These are phyloP conservation scores for Aspergillus bridgeri DNA, from an alignment of 495 filamentous ascomycete genomes.

Conservation along the genomic window DNA sequence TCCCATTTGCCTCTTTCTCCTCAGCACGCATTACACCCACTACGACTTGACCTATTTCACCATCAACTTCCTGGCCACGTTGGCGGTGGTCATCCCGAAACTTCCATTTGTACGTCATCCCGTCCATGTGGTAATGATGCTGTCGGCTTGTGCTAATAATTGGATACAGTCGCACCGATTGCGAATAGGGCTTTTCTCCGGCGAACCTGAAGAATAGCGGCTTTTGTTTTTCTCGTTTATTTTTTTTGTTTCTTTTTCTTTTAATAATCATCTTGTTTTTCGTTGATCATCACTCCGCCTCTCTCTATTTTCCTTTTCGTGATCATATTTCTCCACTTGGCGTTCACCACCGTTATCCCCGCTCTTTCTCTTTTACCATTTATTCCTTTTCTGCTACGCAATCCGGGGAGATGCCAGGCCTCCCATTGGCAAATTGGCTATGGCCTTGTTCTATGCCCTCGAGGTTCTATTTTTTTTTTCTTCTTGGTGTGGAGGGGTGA, in stretches of 20 bases:
- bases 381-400: constrained; percentile 1
- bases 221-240: constrained; percentile 17
- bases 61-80: constrained; percentile 89
- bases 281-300: constrained; percentile 5
- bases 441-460: neutral
- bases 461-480: neutral
- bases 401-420: neutral
- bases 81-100: constrained; percentile 93
- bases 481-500: neutral
- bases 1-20: constrained; percentile 87
- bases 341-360: constrained; percentile 11
- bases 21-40: constrained; percentile 98
- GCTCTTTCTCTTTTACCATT: constrained; percentile 5
- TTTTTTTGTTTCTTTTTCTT: constrained; percentile 9
- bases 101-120: constrained; percentile 69
- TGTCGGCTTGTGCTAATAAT: constrained; percentile 22
- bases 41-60: constrained; percentile 95
- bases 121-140: neutral
- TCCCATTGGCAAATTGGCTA: constrained; percentile 4
- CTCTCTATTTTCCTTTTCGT: constrained; percentile 13
- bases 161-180: constrained; percentile 42
- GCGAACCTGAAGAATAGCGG: constrained; percentile 42
- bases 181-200: constrained; percentile 49
- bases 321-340: constrained; percentile 22
- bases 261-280: constrained; percentile 7